A percentile compares a stretch with the other conserved stretches of the same genome.
Conservation (phyloP, 257 asterid genomes). For the Ophiorrhiza pumila region DNA sequence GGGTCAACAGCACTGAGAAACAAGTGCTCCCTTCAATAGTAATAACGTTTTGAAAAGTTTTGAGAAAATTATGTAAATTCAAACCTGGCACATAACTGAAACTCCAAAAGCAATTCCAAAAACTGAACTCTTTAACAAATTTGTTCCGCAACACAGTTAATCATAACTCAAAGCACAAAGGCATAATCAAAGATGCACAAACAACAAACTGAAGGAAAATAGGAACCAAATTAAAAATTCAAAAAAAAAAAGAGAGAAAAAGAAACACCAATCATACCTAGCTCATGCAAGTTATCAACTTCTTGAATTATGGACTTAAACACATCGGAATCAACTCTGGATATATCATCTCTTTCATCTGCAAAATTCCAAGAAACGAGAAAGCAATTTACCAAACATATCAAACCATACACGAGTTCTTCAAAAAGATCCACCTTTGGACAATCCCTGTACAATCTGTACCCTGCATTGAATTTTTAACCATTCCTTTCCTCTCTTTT, state of each 20-base stretch:
- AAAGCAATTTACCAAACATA: background rate
- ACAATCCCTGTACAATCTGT: background rate
- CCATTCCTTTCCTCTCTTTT: background rate
- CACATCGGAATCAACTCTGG: conserved; percentile 56
- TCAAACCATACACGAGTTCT: background rate
- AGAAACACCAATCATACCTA: conserved; percentile 42
- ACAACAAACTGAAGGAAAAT: background rate
- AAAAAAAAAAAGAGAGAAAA: background rate
- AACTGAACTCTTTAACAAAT: background rate
- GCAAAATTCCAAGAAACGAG: conserved; percentile 19
- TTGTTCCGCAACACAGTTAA: too few species aligned
- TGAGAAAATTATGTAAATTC: background rate
- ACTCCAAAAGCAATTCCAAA: background rate
- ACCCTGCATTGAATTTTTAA: background rate
- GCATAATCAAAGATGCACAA: background rate
- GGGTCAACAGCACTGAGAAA: background rate
- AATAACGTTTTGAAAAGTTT: too few species aligned
- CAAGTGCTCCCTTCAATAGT: too few species aligned
- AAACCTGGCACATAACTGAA: background rate
- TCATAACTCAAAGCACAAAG: background rate
- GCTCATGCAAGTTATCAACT: conserved; percentile 74
- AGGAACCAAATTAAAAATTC: background rate
- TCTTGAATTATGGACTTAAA: conserved; percentile 68
- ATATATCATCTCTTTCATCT: conserved; percentile 84
- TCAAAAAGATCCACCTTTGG: background rate